A percentile compares a stretch with the other conserved stretches of the same genome.
Conservation (phyloP, 345 rosid genomes). For the Limnanthes douglasii region DNA sequence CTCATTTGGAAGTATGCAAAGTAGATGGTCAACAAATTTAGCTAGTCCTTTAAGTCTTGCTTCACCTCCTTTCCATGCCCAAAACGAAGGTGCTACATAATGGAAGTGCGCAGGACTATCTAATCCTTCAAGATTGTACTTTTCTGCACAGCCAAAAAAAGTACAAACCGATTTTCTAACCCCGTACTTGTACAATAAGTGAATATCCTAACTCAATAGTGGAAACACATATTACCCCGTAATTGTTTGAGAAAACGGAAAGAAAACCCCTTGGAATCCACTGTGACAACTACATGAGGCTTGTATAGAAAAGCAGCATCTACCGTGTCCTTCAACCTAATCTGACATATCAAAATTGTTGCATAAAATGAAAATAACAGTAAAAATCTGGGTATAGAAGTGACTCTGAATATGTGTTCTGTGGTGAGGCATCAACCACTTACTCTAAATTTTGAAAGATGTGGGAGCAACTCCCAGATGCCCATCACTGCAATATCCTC, state of each 20-base stretch:
- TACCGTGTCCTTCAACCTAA: slow-evolving; percentile 46
- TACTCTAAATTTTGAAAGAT: slow-evolving; percentile 59
- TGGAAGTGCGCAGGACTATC: slow-evolving; percentile 52
- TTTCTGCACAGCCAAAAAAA: slow-evolving; percentile 75
- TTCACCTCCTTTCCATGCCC: slow-evolving; percentile 99
- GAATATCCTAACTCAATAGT: slow-evolving; percentile 10
- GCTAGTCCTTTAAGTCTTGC: slow-evolving; percentile 52
- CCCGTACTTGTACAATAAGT: slow-evolving; percentile 15
- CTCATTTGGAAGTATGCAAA: slow-evolving; percentile 86
- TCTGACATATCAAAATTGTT: slow-evolving; percentile 22
- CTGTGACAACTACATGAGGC: slow-evolving; percentile 85
- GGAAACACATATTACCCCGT: slow-evolving; percentile 27
- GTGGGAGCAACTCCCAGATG: slow-evolving; percentile 77
- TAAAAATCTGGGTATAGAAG: neutral
- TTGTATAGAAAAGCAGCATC: slow-evolving; percentile 53
- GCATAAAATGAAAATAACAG: neutral
- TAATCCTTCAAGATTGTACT: slow-evolving; percentile 18
- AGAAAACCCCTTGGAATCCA: slow-evolving; percentile 92
- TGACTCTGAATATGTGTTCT: neutral
- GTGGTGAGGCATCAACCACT: slow-evolving; percentile 11
- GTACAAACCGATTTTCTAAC: slow-evolving; percentile 32
- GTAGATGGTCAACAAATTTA: slow-evolving; percentile 67
- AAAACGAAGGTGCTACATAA: slow-evolving; percentile 88
- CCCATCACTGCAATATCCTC: slow-evolving; percentile 96
- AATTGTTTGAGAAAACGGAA: slow-evolving; percentile 68